Evolutionary conservation across 192 early-diverging fungal species (phyloP), one percentile per base, ranked within the genome.

Genomic region (Coemansia sp.): DNA sequence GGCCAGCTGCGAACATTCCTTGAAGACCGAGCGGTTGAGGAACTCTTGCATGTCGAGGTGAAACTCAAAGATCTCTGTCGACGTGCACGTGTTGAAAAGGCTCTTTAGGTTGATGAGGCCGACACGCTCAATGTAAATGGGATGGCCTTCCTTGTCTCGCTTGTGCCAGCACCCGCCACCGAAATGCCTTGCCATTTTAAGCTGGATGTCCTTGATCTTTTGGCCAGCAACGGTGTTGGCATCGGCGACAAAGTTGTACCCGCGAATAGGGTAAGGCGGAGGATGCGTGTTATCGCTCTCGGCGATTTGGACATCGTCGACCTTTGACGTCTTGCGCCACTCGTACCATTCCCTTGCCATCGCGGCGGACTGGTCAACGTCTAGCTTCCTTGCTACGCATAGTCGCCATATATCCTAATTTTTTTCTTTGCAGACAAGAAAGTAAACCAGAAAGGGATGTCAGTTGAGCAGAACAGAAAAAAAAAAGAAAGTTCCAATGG

Each of bases 91-190:
- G 14, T n/a, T 32, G 55, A 57, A 57, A 20, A 57, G 55, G 6
- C 9, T 33, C n/a, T 57, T 57, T 19, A 57, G 55, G 33, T 57
- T 20, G 55, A 57, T 17, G 9, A 57, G 55, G 0, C 55, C 94
- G 54, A 95, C 81, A 36, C 88, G 87, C 83, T 98, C 96, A 69
- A 97, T 89, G 71, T 96, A 98, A 54, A 98, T 75, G 5, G 94
- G 93, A 61, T 91, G 86, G 19, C 95, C 96, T 33, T 88, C 81
- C 69, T 89, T 94, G 85, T 98, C 96, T 61, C 83, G 85, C 64
- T 95, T 95, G 83, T 98, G 96, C 61, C 88, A 81, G 80, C 83
- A 83, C 46, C 85, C 85, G 57, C 90, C 90, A 13, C 90, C 90
- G 78, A 91, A 87, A 57, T 86, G 85, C 38, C 68, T 78, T 65